Evolutionary conservation across 2,329 filamentous ascomycete species (phyloP).

Genomic region (Cadophora gregata): DNA sequence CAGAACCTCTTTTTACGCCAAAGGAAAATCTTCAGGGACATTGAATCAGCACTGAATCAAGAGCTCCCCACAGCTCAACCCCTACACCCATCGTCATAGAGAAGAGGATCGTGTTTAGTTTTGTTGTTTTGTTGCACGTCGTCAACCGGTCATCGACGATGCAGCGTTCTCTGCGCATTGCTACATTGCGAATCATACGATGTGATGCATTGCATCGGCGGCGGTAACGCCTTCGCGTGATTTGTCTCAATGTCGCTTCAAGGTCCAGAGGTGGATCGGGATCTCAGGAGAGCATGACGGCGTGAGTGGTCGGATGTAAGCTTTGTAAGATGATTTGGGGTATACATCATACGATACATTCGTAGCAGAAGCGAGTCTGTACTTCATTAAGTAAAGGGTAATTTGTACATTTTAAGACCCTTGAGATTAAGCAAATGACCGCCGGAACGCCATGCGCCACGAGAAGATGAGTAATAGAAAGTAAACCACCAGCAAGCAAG

Average conservation of each 20-base stretch:
- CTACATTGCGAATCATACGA: not conserved
- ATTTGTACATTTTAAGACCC: not conserved
- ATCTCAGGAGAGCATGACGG: not conserved
- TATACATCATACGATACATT: not conserved
- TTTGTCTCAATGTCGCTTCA: constrained; percentile 3
- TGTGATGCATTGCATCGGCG: not conserved
- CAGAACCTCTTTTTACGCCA: not conserved
- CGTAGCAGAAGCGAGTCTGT: not conserved
- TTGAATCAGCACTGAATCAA: not conserved
- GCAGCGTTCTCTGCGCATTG: not conserved
- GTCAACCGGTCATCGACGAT: constrained; percentile 8
- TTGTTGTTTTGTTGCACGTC: not conserved
- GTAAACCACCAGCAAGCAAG: constrained; percentile 1
- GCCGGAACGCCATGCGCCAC: not conserved
- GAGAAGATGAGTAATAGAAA: not conserved
- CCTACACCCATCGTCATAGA: not conserved
- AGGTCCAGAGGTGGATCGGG: not conserved
- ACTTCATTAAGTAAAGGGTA: not conserved
- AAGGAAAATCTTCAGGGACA: not conserved
- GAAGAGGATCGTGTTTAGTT: not conserved
- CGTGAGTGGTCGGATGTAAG: not conserved
- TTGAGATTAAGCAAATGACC: not conserved
- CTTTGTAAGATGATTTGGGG: not conserved
- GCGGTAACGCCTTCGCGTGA: not conserved
- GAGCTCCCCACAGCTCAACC: not conserved